A percentile compares a stretch with the other conserved stretches of the same genome.
phyloP scores from a whole-genome alignment of 371 early-diverging fungal species.

The Mucor racemosus region DNA sequence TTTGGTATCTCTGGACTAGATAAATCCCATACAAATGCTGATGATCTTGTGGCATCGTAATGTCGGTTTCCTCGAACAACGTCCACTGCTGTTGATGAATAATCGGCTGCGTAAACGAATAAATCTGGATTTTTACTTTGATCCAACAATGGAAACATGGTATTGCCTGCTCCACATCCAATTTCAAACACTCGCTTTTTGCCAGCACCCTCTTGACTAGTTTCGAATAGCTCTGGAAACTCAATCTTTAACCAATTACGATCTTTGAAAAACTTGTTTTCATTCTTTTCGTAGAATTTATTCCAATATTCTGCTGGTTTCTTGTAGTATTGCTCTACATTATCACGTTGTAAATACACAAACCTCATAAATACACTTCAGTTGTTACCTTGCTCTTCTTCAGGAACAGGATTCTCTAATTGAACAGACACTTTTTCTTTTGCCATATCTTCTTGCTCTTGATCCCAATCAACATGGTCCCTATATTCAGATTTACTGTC shows the following conservation, averaged over 20 bases:
- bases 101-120: conserved; percentile 83
- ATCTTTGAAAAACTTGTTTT: conserved; percentile 94
- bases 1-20: conserved; percentile 66
- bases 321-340: conserved; percentile 44
- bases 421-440: conserved; percentile 45
- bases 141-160: conserved; percentile 88
- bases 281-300: conserved; percentile 89
- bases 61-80: conserved; percentile 66
- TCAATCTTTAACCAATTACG: conserved; percentile 93
- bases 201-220: conserved; percentile 44
- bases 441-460: conserved; percentile 69
- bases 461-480: conserved; percentile 86
- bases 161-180: conserved; percentile 98
- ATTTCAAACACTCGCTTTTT: conserved; percentile 71
- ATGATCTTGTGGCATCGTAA: conserved; percentile 64
- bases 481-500: conserved; percentile 28
- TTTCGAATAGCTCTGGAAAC: conserved; percentile 79
- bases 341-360: background rate
- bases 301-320: conserved; percentile 62
- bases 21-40: conserved; percentile 86
- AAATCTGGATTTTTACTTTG: conserved; percentile 66
- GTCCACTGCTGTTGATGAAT: conserved; percentile 77
- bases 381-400: conserved; percentile 46
- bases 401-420: conserved; percentile 48
- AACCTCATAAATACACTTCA: background rate